Conservation (phyloP, 2,329 filamentous ascomycete genomes). For the Paecilomyces formosus region DNA sequence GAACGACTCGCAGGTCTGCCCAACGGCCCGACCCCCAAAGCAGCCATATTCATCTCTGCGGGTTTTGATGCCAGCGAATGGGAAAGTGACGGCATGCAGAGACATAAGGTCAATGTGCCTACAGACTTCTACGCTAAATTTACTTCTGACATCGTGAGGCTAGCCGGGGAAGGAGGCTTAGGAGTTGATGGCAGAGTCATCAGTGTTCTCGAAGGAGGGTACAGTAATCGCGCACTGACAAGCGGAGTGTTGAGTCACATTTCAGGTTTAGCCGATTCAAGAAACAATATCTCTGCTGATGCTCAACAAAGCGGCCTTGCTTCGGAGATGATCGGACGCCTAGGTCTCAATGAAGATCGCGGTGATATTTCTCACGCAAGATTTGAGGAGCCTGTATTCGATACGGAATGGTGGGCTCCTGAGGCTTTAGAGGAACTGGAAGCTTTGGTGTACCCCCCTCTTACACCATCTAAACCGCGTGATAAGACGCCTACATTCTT, state of each 20-base stretch:
- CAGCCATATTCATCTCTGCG: constrained; percentile 88
- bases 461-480: constrained; percentile 49
- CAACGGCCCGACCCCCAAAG: constrained; percentile 60
- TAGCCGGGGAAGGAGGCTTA: constrained; percentile 73
- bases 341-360: constrained; percentile 15
- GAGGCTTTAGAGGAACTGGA: constrained; percentile 64
- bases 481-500: constrained; percentile 65
- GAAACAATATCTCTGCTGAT: constrained; percentile 20
- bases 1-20: constrained; percentile 52
- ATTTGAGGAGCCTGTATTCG: constrained; percentile 40
- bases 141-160: constrained; percentile 71
- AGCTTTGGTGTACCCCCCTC: constrained; percentile 44
- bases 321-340: constrained; percentile 49
- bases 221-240: constrained; percentile 82
- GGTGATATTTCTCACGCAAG: constrained; percentile 2
- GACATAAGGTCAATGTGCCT: constrained; percentile 90
- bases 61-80: constrained; percentile 97
- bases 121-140: constrained; percentile 94
- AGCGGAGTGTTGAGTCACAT: constrained; percentile 88
- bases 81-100: constrained; percentile 88
- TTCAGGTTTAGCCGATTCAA: constrained; percentile 62
- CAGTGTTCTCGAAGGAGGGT: constrained; percentile 91
- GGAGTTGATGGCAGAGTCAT: constrained; percentile 77
- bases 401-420: constrained; percentile 65
- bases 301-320: constrained; percentile 40